Conservation (phyloP, 2,329 filamentous ascomycete genomes). For the Rosellinia necatrix region DNA sequence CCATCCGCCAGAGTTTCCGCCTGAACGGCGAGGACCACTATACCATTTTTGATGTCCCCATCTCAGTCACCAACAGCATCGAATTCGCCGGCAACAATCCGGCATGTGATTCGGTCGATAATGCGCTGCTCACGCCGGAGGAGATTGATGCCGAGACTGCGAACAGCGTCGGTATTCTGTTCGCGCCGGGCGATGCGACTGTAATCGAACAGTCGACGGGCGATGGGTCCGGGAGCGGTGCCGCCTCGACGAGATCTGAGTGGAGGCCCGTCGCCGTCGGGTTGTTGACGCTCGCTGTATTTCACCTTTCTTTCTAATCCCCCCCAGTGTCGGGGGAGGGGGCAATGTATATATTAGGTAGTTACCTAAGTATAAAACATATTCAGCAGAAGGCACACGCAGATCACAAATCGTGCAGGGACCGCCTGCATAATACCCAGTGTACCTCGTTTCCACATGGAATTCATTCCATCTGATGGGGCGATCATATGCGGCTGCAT, state of each 20-base stretch:
- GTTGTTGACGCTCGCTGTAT: slow-evolving; percentile 41
- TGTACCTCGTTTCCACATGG: too few relatives aligned
- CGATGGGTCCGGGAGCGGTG: slow-evolving; percentile 43
- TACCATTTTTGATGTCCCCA: slow-evolving; percentile 72
- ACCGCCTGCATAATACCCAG: too few relatives aligned
- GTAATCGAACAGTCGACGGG: slow-evolving; percentile 46
- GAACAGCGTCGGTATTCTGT: slow-evolving; percentile 52
- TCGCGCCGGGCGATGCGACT: slow-evolving; percentile 57
- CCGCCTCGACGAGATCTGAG: slow-evolving; percentile 37
- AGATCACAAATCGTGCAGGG: too few relatives aligned
- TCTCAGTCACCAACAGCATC: slow-evolving; percentile 70
- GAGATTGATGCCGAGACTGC: slow-evolving; percentile 50
- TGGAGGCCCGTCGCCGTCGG: slow-evolving; percentile 43
- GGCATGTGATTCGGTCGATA: slow-evolving; percentile 56
- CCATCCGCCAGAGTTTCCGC: slow-evolving; percentile 71
- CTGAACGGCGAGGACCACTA: slow-evolving; percentile 68
- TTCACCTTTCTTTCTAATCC: slow-evolving; percentile 30
- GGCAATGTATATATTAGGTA: not conserved
- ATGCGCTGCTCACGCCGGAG: slow-evolving; percentile 53
- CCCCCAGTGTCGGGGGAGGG: not conserved
- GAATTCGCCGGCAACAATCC: slow-evolving; percentile 46
- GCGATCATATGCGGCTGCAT: too few relatives aligned
- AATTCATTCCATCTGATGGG: too few relatives aligned
- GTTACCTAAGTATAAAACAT: not conserved
- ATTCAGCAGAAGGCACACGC: too few relatives aligned